These are phyloP conservation scores for Noccaea bulbosa DNA, from an alignment of 345 rosid genomes.

Conservation along the genomic window DNA sequence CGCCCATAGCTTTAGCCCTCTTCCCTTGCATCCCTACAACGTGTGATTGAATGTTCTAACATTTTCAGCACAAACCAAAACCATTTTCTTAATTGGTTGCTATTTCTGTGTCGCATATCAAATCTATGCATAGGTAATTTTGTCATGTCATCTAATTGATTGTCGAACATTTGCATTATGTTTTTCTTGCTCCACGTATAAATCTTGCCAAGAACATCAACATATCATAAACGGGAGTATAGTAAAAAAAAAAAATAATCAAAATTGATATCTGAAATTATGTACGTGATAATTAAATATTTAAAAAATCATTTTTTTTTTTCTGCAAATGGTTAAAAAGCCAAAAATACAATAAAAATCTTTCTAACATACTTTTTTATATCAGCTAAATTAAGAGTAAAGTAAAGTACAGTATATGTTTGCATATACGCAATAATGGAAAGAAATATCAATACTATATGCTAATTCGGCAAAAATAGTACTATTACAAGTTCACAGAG, in stretches of 20 bases:
- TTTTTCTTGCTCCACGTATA: too few relatives aligned
- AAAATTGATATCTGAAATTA: too few relatives aligned
- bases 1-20: conserved; percentile 66
- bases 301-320: too few relatives aligned
- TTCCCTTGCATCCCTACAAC: conserved; percentile 62
- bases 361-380: too few relatives aligned
- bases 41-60: conserved; percentile 2
- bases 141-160: background rate
- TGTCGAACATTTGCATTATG: background rate
- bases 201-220: background rate
- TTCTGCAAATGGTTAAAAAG: too few relatives aligned
- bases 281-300: too few relatives aligned
- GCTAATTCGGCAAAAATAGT: background rate
- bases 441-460: background rate
- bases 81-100: background rate
- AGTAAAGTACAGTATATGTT: background rate
- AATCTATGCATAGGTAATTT: background rate
- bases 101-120: background rate
- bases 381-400: background rate
- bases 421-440: background rate
- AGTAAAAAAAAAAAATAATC: background rate
- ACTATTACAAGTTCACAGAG: background rate
- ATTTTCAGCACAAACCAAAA: background rate
- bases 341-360: too few relatives aligned
- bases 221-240: background rate